These are phyloP conservation scores for Cucurbita moschata DNA, from an alignment of 306 rosid species.

Conservation along the genomic window DNA sequence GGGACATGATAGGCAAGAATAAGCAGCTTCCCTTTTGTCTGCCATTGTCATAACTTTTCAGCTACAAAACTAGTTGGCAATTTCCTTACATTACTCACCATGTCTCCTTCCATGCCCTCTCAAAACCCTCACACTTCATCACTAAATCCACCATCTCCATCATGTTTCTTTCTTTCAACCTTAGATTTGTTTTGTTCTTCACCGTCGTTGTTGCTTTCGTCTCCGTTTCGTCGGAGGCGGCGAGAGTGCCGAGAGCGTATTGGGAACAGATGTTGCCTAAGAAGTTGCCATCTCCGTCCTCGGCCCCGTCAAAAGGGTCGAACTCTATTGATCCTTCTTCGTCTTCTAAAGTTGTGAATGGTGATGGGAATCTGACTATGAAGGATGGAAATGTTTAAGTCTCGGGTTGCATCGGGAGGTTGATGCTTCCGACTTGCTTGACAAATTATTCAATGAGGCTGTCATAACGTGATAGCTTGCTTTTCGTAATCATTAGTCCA, in stretches of 20 bases:
- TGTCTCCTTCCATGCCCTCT: conserved; percentile 39
- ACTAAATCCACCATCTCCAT: background rate
- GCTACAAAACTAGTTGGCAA: conserved; percentile 56
- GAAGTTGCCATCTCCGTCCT: conserved; percentile 74
- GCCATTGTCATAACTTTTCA: conserved; percentile 56
- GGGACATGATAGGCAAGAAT: conserved; percentile 24
- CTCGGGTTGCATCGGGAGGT: background rate
- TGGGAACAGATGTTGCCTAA: conserved; percentile 89
- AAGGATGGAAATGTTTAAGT: conserved; percentile 54
- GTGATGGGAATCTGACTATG: conserved; percentile 16
- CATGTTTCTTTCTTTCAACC: conserved; percentile 43
- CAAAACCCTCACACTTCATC: conserved; percentile 21
- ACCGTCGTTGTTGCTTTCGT: conserved; percentile 18
- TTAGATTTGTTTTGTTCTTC: conserved; percentile 33
- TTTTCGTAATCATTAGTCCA: too few species aligned
- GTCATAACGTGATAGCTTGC: background rate
- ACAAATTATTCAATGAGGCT: background rate
- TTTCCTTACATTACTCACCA: conserved; percentile 53
- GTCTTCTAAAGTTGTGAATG: conserved; percentile 21
- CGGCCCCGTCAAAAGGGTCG: conserved; percentile 79
- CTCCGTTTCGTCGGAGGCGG: conserved; percentile 36
- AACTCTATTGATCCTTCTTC: conserved; percentile 19
- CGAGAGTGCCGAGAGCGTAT: conserved; percentile 40
- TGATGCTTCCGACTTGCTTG: background rate
- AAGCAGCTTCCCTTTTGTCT: conserved; percentile 52